Base-by-base conservation (phyloP, 176 grass and related monocot genomes). In the Rhipidocladum racemiflorum region DNA sequence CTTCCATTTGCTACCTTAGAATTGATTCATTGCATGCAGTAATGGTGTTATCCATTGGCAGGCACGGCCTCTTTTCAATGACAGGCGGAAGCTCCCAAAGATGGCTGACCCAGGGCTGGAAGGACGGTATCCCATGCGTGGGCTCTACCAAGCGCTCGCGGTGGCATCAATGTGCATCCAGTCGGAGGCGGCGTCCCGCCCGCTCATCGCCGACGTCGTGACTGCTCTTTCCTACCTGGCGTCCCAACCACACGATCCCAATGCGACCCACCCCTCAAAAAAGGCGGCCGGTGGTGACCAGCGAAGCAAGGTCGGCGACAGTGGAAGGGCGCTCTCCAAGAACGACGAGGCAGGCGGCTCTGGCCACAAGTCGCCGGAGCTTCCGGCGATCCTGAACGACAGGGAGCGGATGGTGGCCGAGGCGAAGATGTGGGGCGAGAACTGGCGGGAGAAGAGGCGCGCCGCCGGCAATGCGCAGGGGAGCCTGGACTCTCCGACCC, bases 121-220 rank as follows among this genome's bases (percentile, higher is more conserved):
- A 13, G 90, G 91, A 29, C 90, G 60, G 38, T 94, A 90, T 44
- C 94, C 94, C 20, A 89, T 69, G 78, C 92, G 94, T 30, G 94
- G 88, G 17, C 83, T 97, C 23, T 94, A 97, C 39, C 94, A 97
- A 77, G 94, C 94, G 0, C 83, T 97, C 0, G 90, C 92, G 0
- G 92, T 97, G 70, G 94, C 94, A 25, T 97, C 90, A 44, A 97
- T 97, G 94, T 97, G 92, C 88, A 92, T 97, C 72, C 91, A 97
- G 68, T 89, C 90, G 16, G 90, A 97, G 78, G 85, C 94, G 17
- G 85, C 90, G 9, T 91, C 81, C 2, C 90, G 92, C 24, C 94
- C 94, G 4, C 76, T 88, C 48, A 97, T 97, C 3, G 85, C 89
- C 0, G 94, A 97, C 0, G 89, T 97, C 42, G 91, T 97, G 61